phyloP scores from a whole-genome alignment of 768 basidiomycete genomes.

The Phanerochaete carnosa region DNA sequence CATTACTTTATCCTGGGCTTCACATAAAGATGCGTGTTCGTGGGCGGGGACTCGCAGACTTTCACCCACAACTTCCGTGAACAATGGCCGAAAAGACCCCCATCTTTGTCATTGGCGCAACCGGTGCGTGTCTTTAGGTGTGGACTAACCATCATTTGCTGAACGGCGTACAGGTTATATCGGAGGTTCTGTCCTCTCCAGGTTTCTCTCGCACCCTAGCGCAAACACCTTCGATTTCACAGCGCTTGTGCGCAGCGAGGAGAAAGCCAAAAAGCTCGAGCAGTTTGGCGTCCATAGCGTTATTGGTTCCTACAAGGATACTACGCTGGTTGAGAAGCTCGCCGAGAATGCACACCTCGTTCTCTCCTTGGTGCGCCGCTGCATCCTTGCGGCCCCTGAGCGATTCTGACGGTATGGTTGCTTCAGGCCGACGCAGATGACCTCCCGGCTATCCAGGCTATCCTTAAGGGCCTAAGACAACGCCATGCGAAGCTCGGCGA shows the following conservation, averaged over 20 bases:
- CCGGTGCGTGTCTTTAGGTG: slow-evolving; percentile 1
- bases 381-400: background rate
- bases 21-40: background rate
- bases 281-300: slow-evolving; percentile 19
- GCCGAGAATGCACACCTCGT: slow-evolving; percentile 20
- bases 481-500: slow-evolving; percentile 38
- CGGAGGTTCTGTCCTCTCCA: slow-evolving; percentile 49
- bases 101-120: slow-evolving; percentile 10
- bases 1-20: too few species aligned
- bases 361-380: slow-evolving; percentile 6
- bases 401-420: background rate
- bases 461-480: slow-evolving; percentile 50
- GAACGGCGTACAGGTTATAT: slow-evolving; percentile 43
- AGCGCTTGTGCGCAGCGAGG: slow-evolving; percentile 41
- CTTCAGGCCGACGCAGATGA: slow-evolving; percentile 47
- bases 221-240: slow-evolving; percentile 41
- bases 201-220: slow-evolving; percentile 42
- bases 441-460: slow-evolving; percentile 38
- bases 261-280: slow-evolving; percentile 28
- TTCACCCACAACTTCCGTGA: background rate
- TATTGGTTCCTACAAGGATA: background rate
- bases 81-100: background rate
- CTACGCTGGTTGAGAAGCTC: background rate
- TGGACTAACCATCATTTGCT: background rate
- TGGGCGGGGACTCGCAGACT: background rate